Conservation (phyloP, 2,329 filamentous ascomycete genomes). For the Fusarium equiseti region DNA sequence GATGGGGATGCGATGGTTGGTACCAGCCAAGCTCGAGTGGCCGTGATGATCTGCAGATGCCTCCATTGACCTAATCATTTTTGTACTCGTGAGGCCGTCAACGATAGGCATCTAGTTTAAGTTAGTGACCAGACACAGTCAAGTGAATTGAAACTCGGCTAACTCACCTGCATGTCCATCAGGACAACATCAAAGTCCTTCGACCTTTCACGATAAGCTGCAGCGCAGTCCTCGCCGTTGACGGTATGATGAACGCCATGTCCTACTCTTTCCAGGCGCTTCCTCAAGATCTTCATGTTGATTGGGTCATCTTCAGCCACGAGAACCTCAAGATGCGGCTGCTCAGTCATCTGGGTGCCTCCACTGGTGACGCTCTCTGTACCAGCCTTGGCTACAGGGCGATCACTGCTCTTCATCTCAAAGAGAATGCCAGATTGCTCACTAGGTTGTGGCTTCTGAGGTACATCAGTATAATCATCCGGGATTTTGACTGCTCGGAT, state of each 20-base stretch:
- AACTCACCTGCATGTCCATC: slow-evolving; percentile 90
- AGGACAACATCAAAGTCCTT: slow-evolving; percentile 79
- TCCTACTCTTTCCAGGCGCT: slow-evolving; percentile 80
- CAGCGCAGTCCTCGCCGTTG: slow-evolving; percentile 87
- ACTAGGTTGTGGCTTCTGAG: slow-evolving; percentile 47
- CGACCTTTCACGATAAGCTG: slow-evolving; percentile 73
- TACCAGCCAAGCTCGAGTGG: slow-evolving; percentile 69
- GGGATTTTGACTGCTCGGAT: slow-evolving; percentile 62
- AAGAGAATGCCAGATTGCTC: slow-evolving; percentile 55
- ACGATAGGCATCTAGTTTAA: slow-evolving; percentile 87
- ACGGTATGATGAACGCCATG: slow-evolving; percentile 79
- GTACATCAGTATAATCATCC: slow-evolving; percentile 58
- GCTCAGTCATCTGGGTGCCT: slow-evolving; percentile 36
- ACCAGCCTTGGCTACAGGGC: slow-evolving; percentile 5
- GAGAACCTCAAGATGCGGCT: slow-evolving; percentile 68
- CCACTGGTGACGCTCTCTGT: slow-evolving; percentile 45
- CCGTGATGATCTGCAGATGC: slow-evolving; percentile 59
- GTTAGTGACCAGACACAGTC: background rate
- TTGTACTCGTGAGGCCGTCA: slow-evolving; percentile 83
- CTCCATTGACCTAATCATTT: slow-evolving; percentile 84
- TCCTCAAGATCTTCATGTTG: slow-evolving; percentile 84
- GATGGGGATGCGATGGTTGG: slow-evolving; percentile 79
- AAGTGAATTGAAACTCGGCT: background rate
- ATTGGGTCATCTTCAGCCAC: slow-evolving; percentile 91
- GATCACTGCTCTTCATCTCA: slow-evolving; percentile 51